A percentile compares a stretch with the other conserved stretches of the same genome.
These are phyloP conservation scores for Gracilaria domingensis DNA, from an alignment of 23 red algal genomes.

Conservation along the genomic window DNA sequence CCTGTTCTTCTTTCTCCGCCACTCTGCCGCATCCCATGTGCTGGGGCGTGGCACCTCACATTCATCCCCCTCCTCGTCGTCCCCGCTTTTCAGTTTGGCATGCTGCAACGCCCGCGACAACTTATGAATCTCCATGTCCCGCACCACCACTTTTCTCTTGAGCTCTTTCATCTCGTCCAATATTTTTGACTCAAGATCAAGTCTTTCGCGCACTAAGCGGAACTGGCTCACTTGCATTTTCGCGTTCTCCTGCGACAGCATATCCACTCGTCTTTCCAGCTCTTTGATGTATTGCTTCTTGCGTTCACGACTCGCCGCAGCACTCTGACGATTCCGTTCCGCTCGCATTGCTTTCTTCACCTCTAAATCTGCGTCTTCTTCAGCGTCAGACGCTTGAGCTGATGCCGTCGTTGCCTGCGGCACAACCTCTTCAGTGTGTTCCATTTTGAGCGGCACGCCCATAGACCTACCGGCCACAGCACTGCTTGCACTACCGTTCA, in stretches of 20 bases:
- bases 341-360: slow-evolving; percentile 84
- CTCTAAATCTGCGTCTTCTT: slow-evolving; percentile 56
- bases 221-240: slow-evolving; percentile 84
- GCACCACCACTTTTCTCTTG: slow-evolving; percentile 70
- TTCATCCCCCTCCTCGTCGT: background rate
- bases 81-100: slow-evolving; percentile 9
- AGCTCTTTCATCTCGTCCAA: slow-evolving; percentile 71
- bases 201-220: slow-evolving; percentile 51
- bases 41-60: slow-evolving; percentile 34
- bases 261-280: slow-evolving; percentile 80
- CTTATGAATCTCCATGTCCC: slow-evolving; percentile 60
- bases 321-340: slow-evolving; percentile 94
- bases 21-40: slow-evolving; percentile 57
- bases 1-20: slow-evolving; percentile 2
- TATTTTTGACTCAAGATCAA: slow-evolving; percentile 66
- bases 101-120: slow-evolving; percentile 46
- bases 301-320: slow-evolving; percentile 91
- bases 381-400: slow-evolving; percentile 20
- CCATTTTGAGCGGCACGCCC: slow-evolving; percentile 16
- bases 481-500: background rate
- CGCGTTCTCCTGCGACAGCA: slow-evolving; percentile 86
- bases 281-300: slow-evolving; percentile 90
- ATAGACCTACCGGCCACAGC: background rate
- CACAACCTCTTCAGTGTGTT: background rate
- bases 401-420: background rate